These are phyloP conservation scores for Cutaneotrichosporon cutaneum DNA, from an alignment of 1,284 basidiomycete genomes.

Conservation along the genomic window DNA sequence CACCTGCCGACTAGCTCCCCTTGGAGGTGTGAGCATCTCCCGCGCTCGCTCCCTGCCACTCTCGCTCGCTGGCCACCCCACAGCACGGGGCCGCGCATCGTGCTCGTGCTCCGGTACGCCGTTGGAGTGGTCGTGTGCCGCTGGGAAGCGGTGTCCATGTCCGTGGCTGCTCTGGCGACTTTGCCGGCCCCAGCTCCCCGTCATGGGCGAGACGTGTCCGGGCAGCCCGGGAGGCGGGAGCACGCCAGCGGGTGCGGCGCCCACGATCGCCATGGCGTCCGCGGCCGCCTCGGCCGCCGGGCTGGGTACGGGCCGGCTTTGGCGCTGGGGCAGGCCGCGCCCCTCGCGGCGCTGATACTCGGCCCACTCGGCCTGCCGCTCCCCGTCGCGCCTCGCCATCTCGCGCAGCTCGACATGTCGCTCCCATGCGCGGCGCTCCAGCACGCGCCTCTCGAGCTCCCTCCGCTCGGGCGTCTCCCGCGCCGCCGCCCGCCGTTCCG, in stretches of 20 bases:
- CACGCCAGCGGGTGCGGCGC: not conserved
- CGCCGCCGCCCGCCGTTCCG: no score
- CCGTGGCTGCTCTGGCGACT: not conserved
- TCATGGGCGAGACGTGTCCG: not conserved
- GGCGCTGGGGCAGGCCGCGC: not conserved
- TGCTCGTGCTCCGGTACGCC: not conserved
- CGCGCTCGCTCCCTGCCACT: not conserved
- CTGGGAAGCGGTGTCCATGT: not conserved
- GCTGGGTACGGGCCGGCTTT: not conserved
- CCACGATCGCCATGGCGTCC: not conserved
- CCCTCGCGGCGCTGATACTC: not conserved
- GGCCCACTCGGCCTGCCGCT: not conserved
- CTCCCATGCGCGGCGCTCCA: no score
- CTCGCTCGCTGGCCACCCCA: not conserved
- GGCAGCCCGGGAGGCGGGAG: not conserved
- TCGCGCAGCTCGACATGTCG: not conserved
- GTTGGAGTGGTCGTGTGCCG: not conserved
- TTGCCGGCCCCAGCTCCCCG: not conserved
- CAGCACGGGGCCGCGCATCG: not conserved
- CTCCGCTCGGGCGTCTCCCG: no score
- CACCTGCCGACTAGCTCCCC: not conserved
- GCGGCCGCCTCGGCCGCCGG: not conserved
- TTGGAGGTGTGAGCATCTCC: not conserved
- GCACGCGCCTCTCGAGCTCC: no score
- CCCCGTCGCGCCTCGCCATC: not conserved